phyloP scores from a whole-genome alignment of 768 basidiomycete genomes.

The Antrodiella citrinella region DNA sequence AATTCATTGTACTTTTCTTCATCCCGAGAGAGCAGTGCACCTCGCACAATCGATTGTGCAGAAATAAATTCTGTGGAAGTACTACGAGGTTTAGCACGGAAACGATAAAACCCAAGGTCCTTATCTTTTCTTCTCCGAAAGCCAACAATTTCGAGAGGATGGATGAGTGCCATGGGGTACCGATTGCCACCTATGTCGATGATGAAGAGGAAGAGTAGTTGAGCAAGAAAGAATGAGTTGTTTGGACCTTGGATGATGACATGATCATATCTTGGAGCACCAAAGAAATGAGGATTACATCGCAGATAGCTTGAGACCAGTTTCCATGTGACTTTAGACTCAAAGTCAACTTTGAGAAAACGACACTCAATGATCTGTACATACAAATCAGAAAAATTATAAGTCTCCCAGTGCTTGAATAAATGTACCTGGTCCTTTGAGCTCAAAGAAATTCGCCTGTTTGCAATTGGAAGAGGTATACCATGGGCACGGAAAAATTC shows the following conservation, averaged over 20 bases:
- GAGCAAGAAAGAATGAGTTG: neutral
- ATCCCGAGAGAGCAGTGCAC: too few species aligned
- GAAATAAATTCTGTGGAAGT: too few species aligned
- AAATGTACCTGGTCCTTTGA: neutral
- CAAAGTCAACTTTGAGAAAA: constrained; percentile 12
- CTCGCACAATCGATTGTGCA: too few species aligned
- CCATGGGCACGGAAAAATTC: neutral
- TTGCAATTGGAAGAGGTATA: neutral
- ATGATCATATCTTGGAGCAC: constrained; percentile 13
- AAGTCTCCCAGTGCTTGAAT: neutral
- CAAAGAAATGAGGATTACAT: constrained; percentile 14
- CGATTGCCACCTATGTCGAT: too few species aligned
- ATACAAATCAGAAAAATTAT: neutral
- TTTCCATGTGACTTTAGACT: constrained; percentile 15
- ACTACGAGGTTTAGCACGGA: too few species aligned
- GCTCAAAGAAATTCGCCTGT: neutral
- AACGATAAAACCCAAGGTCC: too few species aligned
- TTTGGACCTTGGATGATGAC: constrained; percentile 17
- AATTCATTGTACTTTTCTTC: too few species aligned
- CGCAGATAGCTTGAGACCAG: constrained; percentile 8
- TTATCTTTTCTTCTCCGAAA: too few species aligned
- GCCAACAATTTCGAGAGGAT: too few species aligned
- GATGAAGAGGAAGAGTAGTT: neutral
- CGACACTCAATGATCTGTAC: constrained; percentile 9
- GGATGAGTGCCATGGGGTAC: too few species aligned